Conservation (phyloP, 371 early-diverging fungal genomes). For the Zopfochytrium polystomum region DNA sequence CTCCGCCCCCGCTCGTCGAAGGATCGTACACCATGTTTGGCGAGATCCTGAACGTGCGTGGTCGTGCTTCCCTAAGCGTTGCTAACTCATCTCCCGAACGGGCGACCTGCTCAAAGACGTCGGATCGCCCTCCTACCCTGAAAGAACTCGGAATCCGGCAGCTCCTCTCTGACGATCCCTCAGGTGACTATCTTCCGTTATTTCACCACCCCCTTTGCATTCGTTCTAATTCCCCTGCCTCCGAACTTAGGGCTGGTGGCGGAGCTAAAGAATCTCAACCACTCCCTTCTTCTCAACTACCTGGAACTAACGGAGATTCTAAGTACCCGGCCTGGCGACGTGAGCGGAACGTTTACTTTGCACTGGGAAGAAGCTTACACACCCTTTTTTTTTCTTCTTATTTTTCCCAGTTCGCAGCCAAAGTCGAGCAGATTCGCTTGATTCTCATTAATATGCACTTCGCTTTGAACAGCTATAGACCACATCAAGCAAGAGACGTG, state of each 20-base stretch:
- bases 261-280: conserved; percentile 73
- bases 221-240: not conserved
- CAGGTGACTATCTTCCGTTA: not conserved
- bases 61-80: too few relatives aligned
- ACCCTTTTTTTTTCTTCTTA: not conserved
- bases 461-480: conserved; percentile 37
- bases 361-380: not conserved
- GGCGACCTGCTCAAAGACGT: conserved; percentile 43
- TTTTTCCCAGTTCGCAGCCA: conserved; percentile 5
- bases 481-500: conserved; percentile 57
- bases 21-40: conserved; percentile 69
- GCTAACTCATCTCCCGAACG: too few relatives aligned
- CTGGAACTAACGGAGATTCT: conserved; percentile 59
- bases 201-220: not conserved
- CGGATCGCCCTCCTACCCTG: conserved; percentile 60
- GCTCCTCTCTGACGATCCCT: conserved; percentile 12
- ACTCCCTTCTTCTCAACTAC: conserved; percentile 68
- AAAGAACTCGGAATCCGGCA: conserved; percentile 56
- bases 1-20: conserved; percentile 61
- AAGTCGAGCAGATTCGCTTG: conserved; percentile 29
- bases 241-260: conserved; percentile 58
- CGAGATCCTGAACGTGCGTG: conserved; percentile 49
- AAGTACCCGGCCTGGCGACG: conserved; percentile 54
- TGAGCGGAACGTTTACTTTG: conserved; percentile 21
- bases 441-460: conserved; percentile 38